Evolutionary conservation across 2,329 filamentous ascomycete genomes (phyloP).

Genomic region (Cladosporium velox): DNA sequence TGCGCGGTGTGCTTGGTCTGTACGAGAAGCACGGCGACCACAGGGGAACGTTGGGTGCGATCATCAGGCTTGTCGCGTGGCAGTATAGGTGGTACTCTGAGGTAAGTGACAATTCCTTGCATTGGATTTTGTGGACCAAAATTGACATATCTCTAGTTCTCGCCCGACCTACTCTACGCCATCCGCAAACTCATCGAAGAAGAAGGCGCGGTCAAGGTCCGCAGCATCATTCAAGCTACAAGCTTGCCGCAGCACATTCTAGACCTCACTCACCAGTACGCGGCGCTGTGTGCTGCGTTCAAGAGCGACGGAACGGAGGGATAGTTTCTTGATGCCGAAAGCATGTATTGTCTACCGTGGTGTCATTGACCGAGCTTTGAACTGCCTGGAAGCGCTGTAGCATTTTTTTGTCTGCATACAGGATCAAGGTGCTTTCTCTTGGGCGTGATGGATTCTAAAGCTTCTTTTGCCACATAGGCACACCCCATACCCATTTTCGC

Average conservation of each 20-base stretch:
- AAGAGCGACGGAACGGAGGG: conserved; percentile 84
- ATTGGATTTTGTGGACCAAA: background rate
- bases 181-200: conserved; percentile 94
- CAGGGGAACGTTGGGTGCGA: conserved; percentile 75
- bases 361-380: background rate
- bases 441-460: background rate
- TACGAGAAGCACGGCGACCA: conserved; percentile 79
- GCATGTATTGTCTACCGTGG: background rate
- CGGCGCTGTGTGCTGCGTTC: conserved; percentile 90
- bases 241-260: conserved; percentile 90
- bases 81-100: conserved; percentile 99
- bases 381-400: background rate
- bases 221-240: conserved; percentile 95
- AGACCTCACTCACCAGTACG: conserved; percentile 94
- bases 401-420: background rate
- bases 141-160: conserved; percentile 63
- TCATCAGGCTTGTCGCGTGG: conserved; percentile 93
- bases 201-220: conserved; percentile 93
- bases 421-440: background rate
- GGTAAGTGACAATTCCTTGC: conserved; percentile 46
- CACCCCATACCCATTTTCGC: conserved; percentile 6
- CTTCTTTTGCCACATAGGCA: background rate
- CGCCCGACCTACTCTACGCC: conserved; percentile 81
- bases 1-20: conserved; percentile 78
- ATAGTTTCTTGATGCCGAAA: background rate